Conservation (phyloP, 441 rosid species). For the Pelargonium australe region DNA sequence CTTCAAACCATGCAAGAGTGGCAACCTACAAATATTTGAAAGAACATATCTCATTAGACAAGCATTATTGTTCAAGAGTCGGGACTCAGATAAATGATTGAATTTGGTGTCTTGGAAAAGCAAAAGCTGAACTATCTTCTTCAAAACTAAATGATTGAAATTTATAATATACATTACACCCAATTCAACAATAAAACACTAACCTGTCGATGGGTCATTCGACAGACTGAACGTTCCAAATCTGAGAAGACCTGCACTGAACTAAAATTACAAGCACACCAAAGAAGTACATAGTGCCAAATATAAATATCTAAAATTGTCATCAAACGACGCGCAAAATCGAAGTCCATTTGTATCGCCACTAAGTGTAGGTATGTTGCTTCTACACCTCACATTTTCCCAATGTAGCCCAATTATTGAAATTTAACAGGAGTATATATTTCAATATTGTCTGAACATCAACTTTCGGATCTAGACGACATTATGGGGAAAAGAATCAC, state of each 20-base stretch:
- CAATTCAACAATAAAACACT: conserved; percentile 24
- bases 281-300: conserved; percentile 10
- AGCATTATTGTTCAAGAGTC: too few relatives aligned
- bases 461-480: too few relatives aligned
- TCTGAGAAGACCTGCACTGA: conserved; percentile 79
- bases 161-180: neutral
- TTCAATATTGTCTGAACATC: too few relatives aligned
- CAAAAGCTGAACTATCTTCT: too few relatives aligned
- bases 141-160: neutral
- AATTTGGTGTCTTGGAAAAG: too few relatives aligned
- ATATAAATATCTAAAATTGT: neutral
- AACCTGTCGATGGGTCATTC: conserved; percentile 95
- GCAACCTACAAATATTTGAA: conserved; percentile 59
- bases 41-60: conserved; percentile 8
- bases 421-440: too few relatives aligned
- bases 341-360: too few relatives aligned
- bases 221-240: conserved; percentile 89
- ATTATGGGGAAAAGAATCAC: too few relatives aligned
- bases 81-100: too few relatives aligned
- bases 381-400: too few relatives aligned
- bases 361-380: too few relatives aligned
- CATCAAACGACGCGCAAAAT: neutral
- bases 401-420: too few relatives aligned
- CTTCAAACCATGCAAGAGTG: conserved; percentile 99
- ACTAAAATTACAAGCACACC: conserved; percentile 6